Conservation (phyloP, 1,284 basidiomycete species). For the Cyathus olla region DNA sequence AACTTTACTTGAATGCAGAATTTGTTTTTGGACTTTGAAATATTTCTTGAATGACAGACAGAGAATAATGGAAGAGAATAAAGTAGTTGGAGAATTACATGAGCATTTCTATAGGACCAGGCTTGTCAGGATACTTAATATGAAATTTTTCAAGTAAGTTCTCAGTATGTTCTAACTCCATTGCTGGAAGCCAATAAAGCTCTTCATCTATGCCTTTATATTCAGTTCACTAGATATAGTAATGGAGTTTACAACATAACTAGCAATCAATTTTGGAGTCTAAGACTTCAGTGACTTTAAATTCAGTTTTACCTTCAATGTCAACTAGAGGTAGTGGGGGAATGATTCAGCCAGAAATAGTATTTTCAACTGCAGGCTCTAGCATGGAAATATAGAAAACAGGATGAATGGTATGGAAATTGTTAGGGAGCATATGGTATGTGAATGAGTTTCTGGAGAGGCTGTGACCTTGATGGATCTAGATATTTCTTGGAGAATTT, state of each 20-base stretch:
- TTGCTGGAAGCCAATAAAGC: not conserved
- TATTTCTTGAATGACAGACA: not conserved
- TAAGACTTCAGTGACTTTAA: too few relatives aligned
- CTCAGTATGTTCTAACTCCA: not conserved
- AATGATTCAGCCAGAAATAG: not conserved
- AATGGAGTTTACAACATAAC: too few relatives aligned
- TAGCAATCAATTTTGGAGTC: too few relatives aligned
- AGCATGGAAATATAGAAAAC: not conserved
- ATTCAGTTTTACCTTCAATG: too few relatives aligned
- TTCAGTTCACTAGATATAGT: too few relatives aligned
- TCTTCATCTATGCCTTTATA: too few relatives aligned
- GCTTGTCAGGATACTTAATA: too few relatives aligned
- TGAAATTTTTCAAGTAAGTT: not conserved
- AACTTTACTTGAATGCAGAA: too few relatives aligned
- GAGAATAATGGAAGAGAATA: not conserved
- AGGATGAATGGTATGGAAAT: not conserved
- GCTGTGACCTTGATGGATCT: not conserved
- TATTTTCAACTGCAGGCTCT: not conserved
- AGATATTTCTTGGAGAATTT: constrained; percentile 2
- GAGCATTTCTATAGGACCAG: not conserved
- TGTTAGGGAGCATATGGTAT: not conserved
- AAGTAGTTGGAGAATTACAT: not conserved
- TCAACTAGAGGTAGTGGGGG: too few relatives aligned
- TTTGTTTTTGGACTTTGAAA: not conserved
- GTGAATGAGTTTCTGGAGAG: not conserved